Evolutionary conservation across 345 rosid genomes (phyloP).

Genomic region (Diplotaxis tenuifolia): DNA sequence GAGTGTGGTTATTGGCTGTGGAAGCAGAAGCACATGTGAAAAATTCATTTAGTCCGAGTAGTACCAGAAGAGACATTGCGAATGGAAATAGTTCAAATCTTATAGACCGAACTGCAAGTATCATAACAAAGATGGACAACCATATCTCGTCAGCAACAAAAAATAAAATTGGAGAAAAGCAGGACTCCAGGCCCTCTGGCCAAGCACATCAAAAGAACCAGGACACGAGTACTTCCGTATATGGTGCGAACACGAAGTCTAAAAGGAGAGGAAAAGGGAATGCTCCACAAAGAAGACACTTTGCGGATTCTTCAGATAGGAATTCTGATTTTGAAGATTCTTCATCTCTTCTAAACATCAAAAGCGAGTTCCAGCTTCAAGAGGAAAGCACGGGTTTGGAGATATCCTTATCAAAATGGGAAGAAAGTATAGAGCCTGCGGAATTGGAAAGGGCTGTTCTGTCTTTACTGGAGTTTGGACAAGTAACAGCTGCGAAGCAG

Average conservation of each 20-base stretch:
- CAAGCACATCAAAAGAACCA: conserved; percentile 58
- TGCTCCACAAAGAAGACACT: conserved; percentile 54
- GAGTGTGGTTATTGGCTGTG: conserved; percentile 96
- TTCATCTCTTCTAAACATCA: conserved; percentile 41
- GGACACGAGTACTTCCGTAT: conserved; percentile 48
- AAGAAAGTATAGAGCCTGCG: conserved; percentile 79
- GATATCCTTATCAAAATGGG: conserved; percentile 85
- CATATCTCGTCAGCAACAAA: conserved; percentile 70
- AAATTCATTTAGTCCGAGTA: conserved; percentile 47
- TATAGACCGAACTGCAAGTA: conserved; percentile 76
- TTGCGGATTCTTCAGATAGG: conserved; percentile 58
- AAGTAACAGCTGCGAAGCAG: conserved; percentile 91
- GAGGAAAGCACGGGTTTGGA: conserved; percentile 70
- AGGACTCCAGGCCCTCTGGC: conserved; percentile 56
- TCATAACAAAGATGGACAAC: conserved; percentile 88
- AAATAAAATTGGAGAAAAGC: conserved; percentile 57
- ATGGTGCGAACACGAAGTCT: conserved; percentile 54
- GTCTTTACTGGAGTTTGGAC: conserved; percentile 90
- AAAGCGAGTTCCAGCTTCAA: conserved; percentile 56
- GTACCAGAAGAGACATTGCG: conserved; percentile 43
- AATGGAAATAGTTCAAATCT: conserved; percentile 59
- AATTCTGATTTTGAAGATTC: conserved; percentile 60
- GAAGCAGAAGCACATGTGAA: conserved; percentile 91
- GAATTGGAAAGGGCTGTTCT: conserved; percentile 96
- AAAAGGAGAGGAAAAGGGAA: conserved; percentile 82